Conservation (phyloP, 164 flowering plant genomes). For the Kingdonia uniflora region DNA sequence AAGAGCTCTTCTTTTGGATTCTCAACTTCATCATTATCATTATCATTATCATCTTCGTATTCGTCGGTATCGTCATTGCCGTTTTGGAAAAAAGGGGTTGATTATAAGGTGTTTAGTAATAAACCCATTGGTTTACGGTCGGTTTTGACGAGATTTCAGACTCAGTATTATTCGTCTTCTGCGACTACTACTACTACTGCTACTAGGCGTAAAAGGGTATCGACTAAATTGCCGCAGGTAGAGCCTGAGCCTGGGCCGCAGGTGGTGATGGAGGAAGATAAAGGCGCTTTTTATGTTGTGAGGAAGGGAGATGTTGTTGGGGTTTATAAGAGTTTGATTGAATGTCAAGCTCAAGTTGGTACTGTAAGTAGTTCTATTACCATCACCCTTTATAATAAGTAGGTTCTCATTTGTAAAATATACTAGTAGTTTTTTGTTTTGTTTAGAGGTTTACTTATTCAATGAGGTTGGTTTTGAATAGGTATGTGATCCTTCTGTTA, state of each 20-base stretch:
- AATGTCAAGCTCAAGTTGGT: constrained; percentile 84
- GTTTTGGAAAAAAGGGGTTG: constrained; percentile 22
- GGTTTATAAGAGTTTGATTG: constrained; percentile 57
- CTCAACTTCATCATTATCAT: neutral
- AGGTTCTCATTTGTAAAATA: no score
- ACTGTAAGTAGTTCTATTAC: no score
- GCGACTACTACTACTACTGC: constrained; percentile 26
- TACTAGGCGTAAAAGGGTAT: no score
- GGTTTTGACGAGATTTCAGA: constrained; percentile 17
- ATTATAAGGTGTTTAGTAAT: no score
- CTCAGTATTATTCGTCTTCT: constrained; percentile 42
- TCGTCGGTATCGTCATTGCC: no score
- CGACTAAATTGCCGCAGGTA: no score
- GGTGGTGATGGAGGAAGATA: constrained; percentile 26
- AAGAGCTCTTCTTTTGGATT: constrained; percentile 11
- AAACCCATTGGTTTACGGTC: no score
- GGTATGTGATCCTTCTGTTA: constrained; percentile 80
- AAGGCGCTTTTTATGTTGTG: constrained; percentile 68
- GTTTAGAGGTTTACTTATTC: no score
- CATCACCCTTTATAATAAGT: no score
- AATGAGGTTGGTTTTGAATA: constrained; percentile 10
- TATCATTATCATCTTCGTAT: neutral
- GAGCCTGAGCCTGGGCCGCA: constrained; percentile 7
- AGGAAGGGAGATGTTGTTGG: constrained; percentile 88
- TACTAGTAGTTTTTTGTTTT: no score